Conservation (phyloP, 2,329 filamentous ascomycete species). For the Trichoderma atrobrunneum region DNA sequence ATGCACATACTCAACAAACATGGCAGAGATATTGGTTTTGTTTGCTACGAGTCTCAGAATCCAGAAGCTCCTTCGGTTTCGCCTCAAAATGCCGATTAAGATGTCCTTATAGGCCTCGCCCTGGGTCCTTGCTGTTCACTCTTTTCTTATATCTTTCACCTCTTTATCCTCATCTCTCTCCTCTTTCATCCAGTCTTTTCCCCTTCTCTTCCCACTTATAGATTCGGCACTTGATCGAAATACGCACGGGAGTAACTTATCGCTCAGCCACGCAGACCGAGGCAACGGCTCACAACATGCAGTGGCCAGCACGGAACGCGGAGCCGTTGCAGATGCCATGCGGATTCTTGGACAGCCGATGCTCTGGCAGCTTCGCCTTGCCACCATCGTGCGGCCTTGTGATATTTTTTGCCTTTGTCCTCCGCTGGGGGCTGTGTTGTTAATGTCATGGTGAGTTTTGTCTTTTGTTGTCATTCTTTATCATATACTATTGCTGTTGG, state of each 20-base stretch:
- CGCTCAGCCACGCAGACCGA: neutral
- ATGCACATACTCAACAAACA: neutral
- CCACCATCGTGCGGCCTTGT: neutral
- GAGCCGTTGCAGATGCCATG: neutral
- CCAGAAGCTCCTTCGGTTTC: neutral
- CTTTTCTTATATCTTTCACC: neutral
- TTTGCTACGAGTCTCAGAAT: neutral
- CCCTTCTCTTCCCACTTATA: neutral
- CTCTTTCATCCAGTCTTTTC: neutral
- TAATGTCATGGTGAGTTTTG: neutral
- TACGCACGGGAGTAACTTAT: neutral
- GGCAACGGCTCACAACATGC: slow-evolving; percentile 4
- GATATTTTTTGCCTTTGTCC: neutral
- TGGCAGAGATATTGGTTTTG: neutral
- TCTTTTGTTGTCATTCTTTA: neutral
- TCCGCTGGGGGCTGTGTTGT: neutral
- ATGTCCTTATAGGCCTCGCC: neutral
- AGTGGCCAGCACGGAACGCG: neutral
- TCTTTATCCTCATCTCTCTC: too few species aligned
- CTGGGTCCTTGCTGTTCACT: neutral
- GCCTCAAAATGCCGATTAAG: neutral
- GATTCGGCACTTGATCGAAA: neutral
- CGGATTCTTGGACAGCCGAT: neutral
- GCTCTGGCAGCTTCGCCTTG: neutral
- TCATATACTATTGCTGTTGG: neutral